Evolutionary conservation across 2,329 filamentous ascomycete species (phyloP).

Genomic region (Microcyclosporella mali): DNA sequence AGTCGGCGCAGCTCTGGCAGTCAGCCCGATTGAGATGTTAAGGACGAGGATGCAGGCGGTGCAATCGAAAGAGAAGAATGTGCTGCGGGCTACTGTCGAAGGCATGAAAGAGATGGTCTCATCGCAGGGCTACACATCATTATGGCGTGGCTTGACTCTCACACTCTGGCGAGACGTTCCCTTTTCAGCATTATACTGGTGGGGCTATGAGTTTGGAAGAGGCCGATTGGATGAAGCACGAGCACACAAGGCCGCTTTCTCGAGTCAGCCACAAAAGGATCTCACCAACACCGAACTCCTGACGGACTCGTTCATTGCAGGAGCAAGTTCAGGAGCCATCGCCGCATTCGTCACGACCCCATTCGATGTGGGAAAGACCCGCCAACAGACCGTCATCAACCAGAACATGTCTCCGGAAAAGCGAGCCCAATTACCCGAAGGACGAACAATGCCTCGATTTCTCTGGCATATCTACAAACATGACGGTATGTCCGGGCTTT

Average conservation of each 20-base stretch:
- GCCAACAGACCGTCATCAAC: conserved; percentile 77
- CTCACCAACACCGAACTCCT: conserved; percentile 74
- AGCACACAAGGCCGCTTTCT: conserved; percentile 36
- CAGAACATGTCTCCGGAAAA: conserved; percentile 33
- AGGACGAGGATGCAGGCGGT: conserved; percentile 76
- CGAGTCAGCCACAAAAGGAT: conserved; percentile 23
- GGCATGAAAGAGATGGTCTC: conserved; percentile 75
- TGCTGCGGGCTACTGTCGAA: conserved; percentile 71
- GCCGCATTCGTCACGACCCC: conserved; percentile 87
- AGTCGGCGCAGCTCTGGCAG: conserved; percentile 70
- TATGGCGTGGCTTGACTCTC: conserved; percentile 85
- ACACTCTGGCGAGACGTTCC: conserved; percentile 96
- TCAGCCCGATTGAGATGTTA: conserved; percentile 90
- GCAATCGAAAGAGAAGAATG: conserved; percentile 47
- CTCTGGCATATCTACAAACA: conserved; percentile 86
- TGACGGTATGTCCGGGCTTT: conserved; percentile 75
- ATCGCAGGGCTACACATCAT: conserved; percentile 66
- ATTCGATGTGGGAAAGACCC: conserved; percentile 95
- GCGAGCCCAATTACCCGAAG: conserved; percentile 56
- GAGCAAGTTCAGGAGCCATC: conserved; percentile 73
- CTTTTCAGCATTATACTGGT: conserved; percentile 97
- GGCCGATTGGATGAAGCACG: conserved; percentile 64
- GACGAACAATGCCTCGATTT: conserved; percentile 70
- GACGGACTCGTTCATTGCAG: conserved; percentile 81
- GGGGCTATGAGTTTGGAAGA: conserved; percentile 85